A percentile compares a stretch with the other conserved stretches of the same genome.
phyloP scores from a whole-genome alignment of 257 asterid species.

The Verbascum thapsus region DNA sequence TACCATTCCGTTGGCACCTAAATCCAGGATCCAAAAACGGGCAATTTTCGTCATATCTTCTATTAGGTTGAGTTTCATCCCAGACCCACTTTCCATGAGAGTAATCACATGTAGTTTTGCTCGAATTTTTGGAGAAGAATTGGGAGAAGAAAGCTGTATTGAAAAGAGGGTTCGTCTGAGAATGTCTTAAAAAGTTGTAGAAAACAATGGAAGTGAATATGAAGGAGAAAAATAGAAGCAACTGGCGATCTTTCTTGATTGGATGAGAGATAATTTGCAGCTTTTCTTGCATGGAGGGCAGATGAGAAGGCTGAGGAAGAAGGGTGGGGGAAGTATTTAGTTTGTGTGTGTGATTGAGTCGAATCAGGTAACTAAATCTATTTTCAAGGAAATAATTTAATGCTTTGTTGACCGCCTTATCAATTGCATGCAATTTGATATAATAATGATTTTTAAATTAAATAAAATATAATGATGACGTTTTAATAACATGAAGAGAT shows the following conservation, averaged over 20 bases:
- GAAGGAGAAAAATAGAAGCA: conserved; percentile 37
- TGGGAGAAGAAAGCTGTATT: conserved; percentile 40
- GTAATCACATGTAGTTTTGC: conserved; percentile 47
- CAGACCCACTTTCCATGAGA: conserved; percentile 73
- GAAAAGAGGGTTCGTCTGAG: conserved; percentile 42
- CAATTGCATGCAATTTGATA: conserved; percentile 18
- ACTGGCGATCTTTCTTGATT: conserved; percentile 40
- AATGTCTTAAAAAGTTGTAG: conserved; percentile 33
- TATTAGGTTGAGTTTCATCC: conserved; percentile 52
- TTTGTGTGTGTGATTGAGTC: conserved; percentile 28
- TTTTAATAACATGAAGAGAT: too few species aligned
- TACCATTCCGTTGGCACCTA: conserved; percentile 67
- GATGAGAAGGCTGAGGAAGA: conserved; percentile 24
- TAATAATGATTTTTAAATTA: too few species aligned
- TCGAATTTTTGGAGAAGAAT: conserved; percentile 26
- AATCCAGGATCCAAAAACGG: conserved; percentile 90
- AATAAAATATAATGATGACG: too few species aligned
- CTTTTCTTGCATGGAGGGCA: conserved; percentile 53
- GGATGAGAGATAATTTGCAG: conserved; percentile 39
- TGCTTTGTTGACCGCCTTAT: not conserved
- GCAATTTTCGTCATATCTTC: conserved; percentile 65
- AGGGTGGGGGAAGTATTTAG: conserved; percentile 19
- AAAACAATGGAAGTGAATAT: conserved; percentile 39
- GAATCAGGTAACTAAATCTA: not conserved
- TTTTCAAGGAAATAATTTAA: conserved; percentile 12